These are phyloP conservation scores for Venturia asperata DNA, from an alignment of 2,329 filamentous ascomycete genomes.

Conservation along the genomic window DNA sequence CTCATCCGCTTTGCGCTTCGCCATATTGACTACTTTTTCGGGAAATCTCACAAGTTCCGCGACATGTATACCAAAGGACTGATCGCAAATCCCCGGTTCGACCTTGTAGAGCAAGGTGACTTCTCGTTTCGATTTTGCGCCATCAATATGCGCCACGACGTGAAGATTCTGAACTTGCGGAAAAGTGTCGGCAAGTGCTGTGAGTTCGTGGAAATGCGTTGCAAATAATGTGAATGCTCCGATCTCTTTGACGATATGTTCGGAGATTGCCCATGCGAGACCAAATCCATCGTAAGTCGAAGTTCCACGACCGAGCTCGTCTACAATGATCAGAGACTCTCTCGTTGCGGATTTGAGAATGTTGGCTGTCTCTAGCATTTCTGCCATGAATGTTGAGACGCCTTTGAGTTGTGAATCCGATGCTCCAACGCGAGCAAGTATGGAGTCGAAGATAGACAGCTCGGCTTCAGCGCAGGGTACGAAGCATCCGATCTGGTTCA, in stretches of 20 bases:
- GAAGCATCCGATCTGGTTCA: conserved; percentile 96
- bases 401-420: conserved; percentile 96
- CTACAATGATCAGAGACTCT: conserved; percentile 96
- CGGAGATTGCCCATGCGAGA: conserved; percentile 97
- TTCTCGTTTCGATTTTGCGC: conserved; percentile 49
- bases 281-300: conserved; percentile 98
- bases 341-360: conserved; percentile 94
- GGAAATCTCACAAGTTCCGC: conserved; percentile 95
- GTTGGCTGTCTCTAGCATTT: conserved; percentile 98
- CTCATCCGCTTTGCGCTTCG: conserved; percentile 97
- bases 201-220: conserved; percentile 97
- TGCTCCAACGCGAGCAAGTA: conserved; percentile 90
- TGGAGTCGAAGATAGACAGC: conserved; percentile 92
- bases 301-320: conserved; percentile 91
- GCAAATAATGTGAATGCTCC: conserved; percentile 92
- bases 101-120: conserved; percentile 97
- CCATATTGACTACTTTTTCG: conserved; percentile 96
- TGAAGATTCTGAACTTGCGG: conserved; percentile 88
- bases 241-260: conserved; percentile 94
- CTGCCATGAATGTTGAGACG: conserved; percentile 98
- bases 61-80: conserved; percentile 97
- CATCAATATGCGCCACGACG: conserved; percentile 84
- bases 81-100: conserved; percentile 89
- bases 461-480: conserved; percentile 88
- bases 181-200: conserved; percentile 78